These are phyloP conservation scores for Phytophthora capsici DNA, from an alignment of 352 stramenopile species.

Conservation along the genomic window DNA sequence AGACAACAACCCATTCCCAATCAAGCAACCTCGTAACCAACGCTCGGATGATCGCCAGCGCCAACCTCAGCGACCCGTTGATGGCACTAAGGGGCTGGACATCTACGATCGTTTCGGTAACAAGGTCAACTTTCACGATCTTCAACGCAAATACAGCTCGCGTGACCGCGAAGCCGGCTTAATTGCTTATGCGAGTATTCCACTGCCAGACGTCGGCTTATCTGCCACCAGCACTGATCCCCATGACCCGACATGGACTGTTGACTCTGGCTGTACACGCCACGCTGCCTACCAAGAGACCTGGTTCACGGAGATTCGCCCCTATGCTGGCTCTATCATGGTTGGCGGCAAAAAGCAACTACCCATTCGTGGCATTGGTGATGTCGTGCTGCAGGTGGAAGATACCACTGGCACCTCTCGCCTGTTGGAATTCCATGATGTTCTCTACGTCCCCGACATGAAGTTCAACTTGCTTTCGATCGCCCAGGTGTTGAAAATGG, in stretches of 20 bases:
- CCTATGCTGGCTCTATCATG: conserved; percentile 6
- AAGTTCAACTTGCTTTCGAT: conserved; percentile 20
- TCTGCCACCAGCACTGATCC: not conserved
- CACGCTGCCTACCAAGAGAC: not conserved
- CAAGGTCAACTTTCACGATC: not conserved
- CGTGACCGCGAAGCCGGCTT: not conserved
- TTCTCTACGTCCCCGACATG: conserved; percentile 8
- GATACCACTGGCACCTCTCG: not conserved
- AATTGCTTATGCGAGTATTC: conserved; percentile 8
- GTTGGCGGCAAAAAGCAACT: conserved; percentile 15
- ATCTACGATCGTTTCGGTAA: conserved; percentile 15
- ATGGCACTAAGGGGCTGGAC: not conserved
- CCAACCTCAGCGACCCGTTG: no score
- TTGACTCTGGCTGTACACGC: conserved; percentile 18
- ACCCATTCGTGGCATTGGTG: conserved; percentile 10
- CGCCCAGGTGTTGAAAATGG: not conserved
- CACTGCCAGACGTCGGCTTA: not conserved
- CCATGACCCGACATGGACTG: conserved; percentile 11
- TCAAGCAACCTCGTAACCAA: not conserved
- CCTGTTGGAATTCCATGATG: not conserved
- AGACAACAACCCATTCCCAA: not conserved
- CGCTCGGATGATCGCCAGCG: not conserved
- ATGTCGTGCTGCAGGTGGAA: not conserved
- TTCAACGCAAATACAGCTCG: conserved; percentile 1
- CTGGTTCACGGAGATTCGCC: conserved; percentile 18